Percentiles rank a stretch among this genome's conserved stretches.
phyloP scores from a whole-genome alignment of 768 basidiomycete genomes.

The Leccinum broughii region DNA sequence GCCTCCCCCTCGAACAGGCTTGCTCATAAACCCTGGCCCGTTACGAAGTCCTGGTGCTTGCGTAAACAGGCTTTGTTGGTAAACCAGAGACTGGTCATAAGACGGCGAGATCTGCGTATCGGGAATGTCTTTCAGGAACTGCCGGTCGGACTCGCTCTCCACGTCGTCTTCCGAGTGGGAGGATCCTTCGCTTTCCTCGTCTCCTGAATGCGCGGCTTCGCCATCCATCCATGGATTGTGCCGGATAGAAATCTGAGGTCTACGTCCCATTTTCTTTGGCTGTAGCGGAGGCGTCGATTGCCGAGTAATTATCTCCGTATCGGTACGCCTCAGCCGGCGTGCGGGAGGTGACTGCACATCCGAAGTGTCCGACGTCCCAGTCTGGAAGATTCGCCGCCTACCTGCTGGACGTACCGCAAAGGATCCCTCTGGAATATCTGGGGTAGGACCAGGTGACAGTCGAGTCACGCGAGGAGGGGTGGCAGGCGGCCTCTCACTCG shows the following conservation, averaged over 20 bases:
- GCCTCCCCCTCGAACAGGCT: constrained; percentile 47
- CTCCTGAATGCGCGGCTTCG: constrained; percentile 78
- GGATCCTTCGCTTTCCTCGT: constrained; percentile 66
- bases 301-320: constrained; percentile 27
- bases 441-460: constrained; percentile 18
- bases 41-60: constrained; percentile 47
- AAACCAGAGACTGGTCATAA: constrained; percentile 72
- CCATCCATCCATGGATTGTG: constrained; percentile 57
- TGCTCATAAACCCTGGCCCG: constrained; percentile 55
- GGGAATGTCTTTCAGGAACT: constrained; percentile 62
- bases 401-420: constrained; percentile 47
- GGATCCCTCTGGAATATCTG: constrained; percentile 39
- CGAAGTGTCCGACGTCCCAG: constrained; percentile 21
- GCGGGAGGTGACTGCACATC: constrained; percentile 35
- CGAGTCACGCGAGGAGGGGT: constrained; percentile 31
- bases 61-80: constrained; percentile 72
- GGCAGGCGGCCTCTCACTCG: constrained; percentile 36
- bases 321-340: constrained; percentile 28
- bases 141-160: constrained; percentile 67
- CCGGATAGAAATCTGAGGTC: constrained; percentile 36
- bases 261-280: constrained; percentile 24
- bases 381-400: constrained; percentile 20
- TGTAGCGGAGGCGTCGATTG: constrained; percentile 23
- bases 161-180: constrained; percentile 52
- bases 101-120: constrained; percentile 69